Conservation (phyloP, 2,329 filamentous ascomycete genomes). For the Meredithiella fracta region DNA sequence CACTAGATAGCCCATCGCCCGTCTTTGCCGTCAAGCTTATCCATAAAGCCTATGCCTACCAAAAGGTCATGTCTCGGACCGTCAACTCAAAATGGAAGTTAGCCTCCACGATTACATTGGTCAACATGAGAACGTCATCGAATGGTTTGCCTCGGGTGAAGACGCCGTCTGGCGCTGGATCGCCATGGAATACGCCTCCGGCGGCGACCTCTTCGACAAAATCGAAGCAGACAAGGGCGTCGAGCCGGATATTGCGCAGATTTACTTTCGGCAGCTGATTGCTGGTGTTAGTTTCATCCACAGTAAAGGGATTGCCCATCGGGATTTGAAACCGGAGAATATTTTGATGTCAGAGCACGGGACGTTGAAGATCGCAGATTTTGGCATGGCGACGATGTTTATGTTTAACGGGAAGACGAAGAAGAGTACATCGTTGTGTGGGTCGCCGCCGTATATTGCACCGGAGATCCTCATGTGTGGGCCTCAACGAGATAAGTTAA, state of each 20-base stretch:
- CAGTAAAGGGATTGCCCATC: slow-evolving; percentile 83
- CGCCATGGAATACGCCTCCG: slow-evolving; percentile 91
- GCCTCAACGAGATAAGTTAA: slow-evolving; percentile 26
- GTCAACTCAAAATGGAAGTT: slow-evolving; percentile 85
- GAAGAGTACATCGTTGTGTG: slow-evolving; percentile 75
- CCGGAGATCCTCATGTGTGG: slow-evolving; percentile 62
- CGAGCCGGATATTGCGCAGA: slow-evolving; percentile 83
- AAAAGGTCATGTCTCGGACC: slow-evolving; percentile 74
- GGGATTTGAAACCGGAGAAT: slow-evolving; percentile 88
- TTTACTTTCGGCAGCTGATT: slow-evolving; percentile 88
- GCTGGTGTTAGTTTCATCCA: slow-evolving; percentile 90
- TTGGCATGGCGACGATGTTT: slow-evolving; percentile 88
- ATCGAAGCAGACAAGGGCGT: slow-evolving; percentile 96
- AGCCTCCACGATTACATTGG: slow-evolving; percentile 77
- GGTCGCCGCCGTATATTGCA: slow-evolving; percentile 91
- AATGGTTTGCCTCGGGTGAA: slow-evolving; percentile 77
- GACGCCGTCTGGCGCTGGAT: slow-evolving; percentile 89
- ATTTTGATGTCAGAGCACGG: slow-evolving; percentile 74
- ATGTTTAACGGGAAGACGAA: slow-evolving; percentile 74
- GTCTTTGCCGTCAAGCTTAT: slow-evolving; percentile 98
- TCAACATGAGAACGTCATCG: slow-evolving; percentile 83
- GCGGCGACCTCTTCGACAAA: slow-evolving; percentile 96
- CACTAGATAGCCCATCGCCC: slow-evolving; percentile 49
- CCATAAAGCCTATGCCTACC: slow-evolving; percentile 86
- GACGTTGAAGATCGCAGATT: slow-evolving; percentile 87